Evolutionary conservation across 768 basidiomycete species (phyloP), one percentile per base, ranked within the genome.

Genomic region (Paxillus involutus): DNA sequence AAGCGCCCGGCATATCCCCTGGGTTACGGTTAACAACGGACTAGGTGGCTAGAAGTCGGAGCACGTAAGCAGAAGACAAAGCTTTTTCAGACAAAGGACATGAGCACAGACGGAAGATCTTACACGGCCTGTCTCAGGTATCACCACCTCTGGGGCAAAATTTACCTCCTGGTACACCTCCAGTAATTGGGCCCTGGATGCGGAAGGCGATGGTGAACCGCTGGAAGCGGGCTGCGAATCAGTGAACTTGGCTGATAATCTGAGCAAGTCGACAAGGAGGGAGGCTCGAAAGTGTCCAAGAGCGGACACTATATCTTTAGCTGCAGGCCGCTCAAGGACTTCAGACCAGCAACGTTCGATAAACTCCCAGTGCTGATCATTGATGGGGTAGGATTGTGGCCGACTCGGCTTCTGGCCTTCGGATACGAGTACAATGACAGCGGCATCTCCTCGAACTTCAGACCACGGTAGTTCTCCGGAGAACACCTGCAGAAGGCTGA

Each of bases 401-500:
- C n/a, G n/a, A n/a, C n/a, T n/a, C 56, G 56, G 61, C 6, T 40
- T 47, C 1, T 43, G n/a, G 1, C 53, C 61, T 5, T n/a, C 43
- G 0, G 7, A 11, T 17, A 62, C 26, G 11, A 21, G 6, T 4
- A 49, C 70, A 30, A 56, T 16, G 39, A 63, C 14, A 0, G 44
- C 40, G 2, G 6, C 16, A 9, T 57, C 55, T 16, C 29, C 8
- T 11, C 13, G 14, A 9, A 52, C 12, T 26, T 61, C 55, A 0
- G 36, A 49, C 60, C 57, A 62, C 5, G 62, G 62, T 16, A 39
- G 37, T 29, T 58, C 45, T 0, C 63, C 56, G 0, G 63, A 62
- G 21, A 61, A 33, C 7, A 59, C 59, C 78, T 72, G 26, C 10
- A 51, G 32, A 5, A 21, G 8, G 3, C 3, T 51, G 8, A 35